Percentiles rank a stretch among this genome's conserved stretches.
Evolutionary conservation across 179 eudicot species (phyloP).

Genomic region (Camellia oleifera): DNA sequence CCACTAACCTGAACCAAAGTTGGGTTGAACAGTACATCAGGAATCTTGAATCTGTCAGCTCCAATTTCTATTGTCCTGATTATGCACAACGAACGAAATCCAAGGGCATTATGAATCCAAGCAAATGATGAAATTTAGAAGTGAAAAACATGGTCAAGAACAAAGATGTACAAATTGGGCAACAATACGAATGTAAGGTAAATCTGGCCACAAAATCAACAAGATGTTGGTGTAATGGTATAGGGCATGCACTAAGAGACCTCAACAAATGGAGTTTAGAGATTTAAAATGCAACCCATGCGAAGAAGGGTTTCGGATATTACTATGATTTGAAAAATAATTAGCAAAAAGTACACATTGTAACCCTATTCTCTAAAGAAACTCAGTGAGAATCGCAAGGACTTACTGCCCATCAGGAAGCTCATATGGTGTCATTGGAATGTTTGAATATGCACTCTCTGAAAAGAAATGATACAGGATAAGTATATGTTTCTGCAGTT

Average conservation of each 20-base stretch:
- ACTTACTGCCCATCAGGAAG: conserved; percentile 99
- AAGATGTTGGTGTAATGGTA: background rate
- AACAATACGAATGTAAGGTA: background rate
- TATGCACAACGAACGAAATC: conserved; percentile 6
- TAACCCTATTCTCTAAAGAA: background rate
- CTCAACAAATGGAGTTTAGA: background rate
- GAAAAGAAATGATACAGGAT: conserved; percentile 21
- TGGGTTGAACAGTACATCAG: conserved; percentile 94
- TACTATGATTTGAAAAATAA: background rate
- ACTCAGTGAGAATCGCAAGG: conserved; percentile 14
- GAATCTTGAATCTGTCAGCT: conserved; percentile 96
- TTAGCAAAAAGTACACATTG: background rate
- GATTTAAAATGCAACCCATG: background rate
- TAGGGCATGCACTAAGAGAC: background rate
- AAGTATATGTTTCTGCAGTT: background rate
- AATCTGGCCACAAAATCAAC: background rate
- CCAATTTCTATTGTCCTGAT: conserved; percentile 96
- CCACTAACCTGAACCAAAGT: conserved; percentile 74
- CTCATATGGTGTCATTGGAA: conserved; percentile 96
- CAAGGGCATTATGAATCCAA: conserved; percentile 4
- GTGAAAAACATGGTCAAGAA: background rate
- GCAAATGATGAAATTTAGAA: background rate
- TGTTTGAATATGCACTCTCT: conserved; percentile 86
- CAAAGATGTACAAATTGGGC: background rate
- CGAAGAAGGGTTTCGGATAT: background rate